Base-by-base conservation (phyloP, 768 basidiomycete species). In the Termitomyces sp. region DNA sequence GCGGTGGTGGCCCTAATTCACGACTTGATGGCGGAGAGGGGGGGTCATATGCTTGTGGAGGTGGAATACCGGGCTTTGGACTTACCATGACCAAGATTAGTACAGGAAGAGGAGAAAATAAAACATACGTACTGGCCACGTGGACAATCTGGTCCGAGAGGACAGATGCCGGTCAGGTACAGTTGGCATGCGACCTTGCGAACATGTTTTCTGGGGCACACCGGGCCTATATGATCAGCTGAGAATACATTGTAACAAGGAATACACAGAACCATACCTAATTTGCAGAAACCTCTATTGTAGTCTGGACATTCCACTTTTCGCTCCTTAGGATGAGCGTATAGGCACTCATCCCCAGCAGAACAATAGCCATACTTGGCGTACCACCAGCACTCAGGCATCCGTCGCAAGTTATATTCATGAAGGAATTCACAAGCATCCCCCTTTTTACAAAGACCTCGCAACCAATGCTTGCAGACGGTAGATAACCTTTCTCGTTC, bases 341-440 rank as follows among this genome's bases (percentile, higher is more conserved):
- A 99, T 64, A 99, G 78, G 71, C 97, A 99, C 73, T 98, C 95
- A 65, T 96, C 95, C 58, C 97, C 96, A 20, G 95, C 89, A 27
- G 93, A 92, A 72, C 97, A 98, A 73, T 95, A 98, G 16, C 97
- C 97, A 67, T 94, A 95, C 72, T 96, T 97, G 54, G 93, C 93
- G 72, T 87, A 98, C 95, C 95, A 98, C 89, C 94, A 97, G 68
- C 97, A 98, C 71, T 98, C 93, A 6, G 97, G 97, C 95, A 98
- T 98, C 61, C 93, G 88, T 59, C 97, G 78, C 53, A 99, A 81
- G 71, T 98, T 97, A 78, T 98, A 99, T 76, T 98, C 97, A 75
- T 99, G 97, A 69, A 98, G 81, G 73, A 98, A 99, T 76, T 98
- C 97, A 76, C 97, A 99, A 27, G 90, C 88, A 69, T 95, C 91